These are phyloP conservation scores for Sugiyamaella castrensis DNA, from an alignment of 1,139 yeast species.

Conservation along the genomic window DNA sequence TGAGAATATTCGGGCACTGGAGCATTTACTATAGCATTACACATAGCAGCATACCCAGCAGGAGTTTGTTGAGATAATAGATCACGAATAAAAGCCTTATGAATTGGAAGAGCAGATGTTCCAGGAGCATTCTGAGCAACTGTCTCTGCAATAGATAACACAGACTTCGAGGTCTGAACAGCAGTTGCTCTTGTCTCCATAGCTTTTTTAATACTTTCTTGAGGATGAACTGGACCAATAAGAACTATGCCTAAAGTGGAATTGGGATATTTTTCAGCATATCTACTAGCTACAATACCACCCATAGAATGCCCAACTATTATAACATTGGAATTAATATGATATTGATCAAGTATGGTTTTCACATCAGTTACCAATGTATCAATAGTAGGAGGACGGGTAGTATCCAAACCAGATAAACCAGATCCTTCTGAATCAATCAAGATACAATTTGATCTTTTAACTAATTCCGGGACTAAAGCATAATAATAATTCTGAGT, in stretches of 20 bases:
- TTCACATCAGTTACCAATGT: conserved; percentile 30
- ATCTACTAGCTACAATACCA: conserved; percentile 34
- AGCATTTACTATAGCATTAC: conserved; percentile 32
- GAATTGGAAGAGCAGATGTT: conserved; percentile 21
- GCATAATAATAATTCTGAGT: conserved; percentile 34
- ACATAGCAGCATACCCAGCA: conserved; percentile 33
- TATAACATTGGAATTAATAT: conserved; percentile 18
- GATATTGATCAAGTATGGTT: conserved; percentile 25
- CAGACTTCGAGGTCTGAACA: conserved; percentile 19
- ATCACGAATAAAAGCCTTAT: conserved; percentile 32
- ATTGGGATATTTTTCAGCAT: conserved; percentile 18
- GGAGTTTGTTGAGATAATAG: conserved; percentile 29
- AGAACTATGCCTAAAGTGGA: conserved; percentile 22
- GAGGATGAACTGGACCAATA: conserved; percentile 36
- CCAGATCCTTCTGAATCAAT: conserved; percentile 36
- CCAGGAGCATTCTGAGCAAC: conserved; percentile 34
- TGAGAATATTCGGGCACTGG: conserved; percentile 24
- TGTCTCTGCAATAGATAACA: conserved; percentile 27
- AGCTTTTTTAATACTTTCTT: conserved; percentile 21
- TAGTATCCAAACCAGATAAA: conserved; percentile 23
- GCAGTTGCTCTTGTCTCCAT: conserved; percentile 26
- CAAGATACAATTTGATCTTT: conserved; percentile 27
- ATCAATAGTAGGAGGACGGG: conserved; percentile 19
- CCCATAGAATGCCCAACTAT: conserved; percentile 39
- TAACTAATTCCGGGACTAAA: conserved; percentile 24